A percentile compares a stretch with the other conserved stretches of the same genome.
Evolutionary conservation across 2,329 filamentous ascomycete genomes (phyloP).

Genomic region (Fusarium bactridioides): DNA sequence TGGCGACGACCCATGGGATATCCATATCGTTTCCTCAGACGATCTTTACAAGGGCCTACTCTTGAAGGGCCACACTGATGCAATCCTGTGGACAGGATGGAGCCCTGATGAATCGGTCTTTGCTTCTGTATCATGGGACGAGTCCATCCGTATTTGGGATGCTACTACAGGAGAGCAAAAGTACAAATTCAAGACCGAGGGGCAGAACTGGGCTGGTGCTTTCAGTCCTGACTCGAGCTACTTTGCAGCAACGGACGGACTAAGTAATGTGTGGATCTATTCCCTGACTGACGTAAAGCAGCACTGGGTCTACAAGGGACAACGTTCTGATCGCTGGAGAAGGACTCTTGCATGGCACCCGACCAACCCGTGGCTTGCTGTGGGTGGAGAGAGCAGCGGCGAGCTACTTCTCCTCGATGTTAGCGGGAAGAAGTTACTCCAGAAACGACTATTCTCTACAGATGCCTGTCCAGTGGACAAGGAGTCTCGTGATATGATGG

Average conservation of each 20-base stretch:
- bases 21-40: neutral
- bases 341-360: constrained; percentile 16
- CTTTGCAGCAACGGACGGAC: constrained; percentile 4
- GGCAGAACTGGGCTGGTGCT: constrained; percentile 9
- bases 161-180: neutral
- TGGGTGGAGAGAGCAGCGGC: constrained; percentile 5
- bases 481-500: neutral
- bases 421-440: neutral
- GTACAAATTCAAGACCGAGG: constrained; percentile 5
- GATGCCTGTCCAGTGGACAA: neutral
- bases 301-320: neutral
- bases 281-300: neutral
- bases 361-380: neutral
- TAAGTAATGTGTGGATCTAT: constrained; percentile 2
- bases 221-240: constrained; percentile 10
- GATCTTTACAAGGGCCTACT: neutral
- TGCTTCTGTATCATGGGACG: constrained; percentile 20
- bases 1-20: neutral
- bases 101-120: constrained; percentile 10
- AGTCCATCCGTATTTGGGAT: constrained; percentile 18
- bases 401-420: constrained; percentile 11
- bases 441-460: constrained; percentile 5
- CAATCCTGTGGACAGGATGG: constrained; percentile 22
- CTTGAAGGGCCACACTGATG: constrained; percentile 6
- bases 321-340: neutral